Evolutionary conservation across 495 filamentous ascomycete species (phyloP).

Genomic region (Aspergillus avenaceus): DNA sequence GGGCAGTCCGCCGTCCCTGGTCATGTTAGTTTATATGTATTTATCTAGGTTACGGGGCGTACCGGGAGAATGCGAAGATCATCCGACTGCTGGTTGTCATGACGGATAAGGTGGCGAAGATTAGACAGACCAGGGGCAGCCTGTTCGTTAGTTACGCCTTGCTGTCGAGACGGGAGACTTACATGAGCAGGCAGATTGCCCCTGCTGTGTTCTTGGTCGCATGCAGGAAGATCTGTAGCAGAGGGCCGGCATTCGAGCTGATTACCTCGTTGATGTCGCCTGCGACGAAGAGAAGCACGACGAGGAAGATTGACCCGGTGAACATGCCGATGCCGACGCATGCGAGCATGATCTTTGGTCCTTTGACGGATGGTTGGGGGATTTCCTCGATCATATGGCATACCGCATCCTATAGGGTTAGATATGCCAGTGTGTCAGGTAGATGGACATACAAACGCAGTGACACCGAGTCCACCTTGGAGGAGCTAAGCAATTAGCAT

Average conservation of each 20-base stretch:
- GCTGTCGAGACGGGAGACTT: constrained; percentile 1
- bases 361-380: constrained; percentile 56
- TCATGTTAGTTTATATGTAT: not conserved
- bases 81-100: constrained; percentile 73
- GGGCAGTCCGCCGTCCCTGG: constrained; percentile 63
- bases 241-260: constrained; percentile 53
- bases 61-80: constrained; percentile 66
- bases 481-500: constrained; percentile 30
- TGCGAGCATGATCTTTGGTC: constrained; percentile 66
- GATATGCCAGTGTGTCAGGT: not conserved
- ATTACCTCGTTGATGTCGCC: constrained; percentile 54
- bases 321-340: constrained; percentile 63
- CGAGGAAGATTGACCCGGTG: constrained; percentile 63
- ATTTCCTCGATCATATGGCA: constrained; percentile 53
- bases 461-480: constrained; percentile 56
- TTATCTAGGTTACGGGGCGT: not conserved
- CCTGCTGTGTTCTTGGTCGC: constrained; percentile 59
- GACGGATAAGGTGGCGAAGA: constrained; percentile 63
- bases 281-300: constrained; percentile 58
- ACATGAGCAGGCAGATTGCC: constrained; percentile 64
- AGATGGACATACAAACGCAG: constrained; percentile 41
- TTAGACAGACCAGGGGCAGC: constrained; percentile 62
- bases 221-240: constrained; percentile 65
- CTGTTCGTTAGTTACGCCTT: constrained; percentile 19
- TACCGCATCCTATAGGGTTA: constrained; percentile 42